Percentiles rank a stretch among this genome's conserved stretches.
These are phyloP conservation scores for Hygrocybe punicea DNA, from an alignment of 768 basidiomycete species.

Conservation along the genomic window DNA sequence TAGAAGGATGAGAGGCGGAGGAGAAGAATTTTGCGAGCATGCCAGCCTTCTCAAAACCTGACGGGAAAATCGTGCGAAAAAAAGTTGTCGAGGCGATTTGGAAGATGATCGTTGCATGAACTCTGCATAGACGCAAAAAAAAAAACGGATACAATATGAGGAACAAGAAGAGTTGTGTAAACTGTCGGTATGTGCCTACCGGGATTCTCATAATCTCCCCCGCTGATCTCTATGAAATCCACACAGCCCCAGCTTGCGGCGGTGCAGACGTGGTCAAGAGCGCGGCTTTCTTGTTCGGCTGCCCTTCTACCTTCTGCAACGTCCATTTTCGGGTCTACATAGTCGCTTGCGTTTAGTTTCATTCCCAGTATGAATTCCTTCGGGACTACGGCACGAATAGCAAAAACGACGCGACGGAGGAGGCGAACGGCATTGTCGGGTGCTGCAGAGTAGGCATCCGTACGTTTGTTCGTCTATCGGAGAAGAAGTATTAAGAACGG, in stretches of 20 bases:
- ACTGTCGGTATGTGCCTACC: too few relatives aligned
- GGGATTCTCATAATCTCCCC: too few relatives aligned
- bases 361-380: conserved; percentile 67
- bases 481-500: neutral
- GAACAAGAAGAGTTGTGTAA: too few relatives aligned
- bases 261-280: conserved; percentile 55
- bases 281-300: conserved; percentile 40
- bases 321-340: too few relatives aligned
- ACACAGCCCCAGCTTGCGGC: conserved; percentile 63
- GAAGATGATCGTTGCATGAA: conserved; percentile 36
- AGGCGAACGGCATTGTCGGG: conserved; percentile 45
- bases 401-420: too few relatives aligned
- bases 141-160: too few relatives aligned
- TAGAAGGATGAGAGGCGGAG: too few relatives aligned
- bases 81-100: conserved; percentile 55
- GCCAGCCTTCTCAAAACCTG: conserved; percentile 46
- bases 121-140: too few relatives aligned
- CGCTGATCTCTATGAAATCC: conserved; percentile 86
- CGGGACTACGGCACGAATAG: too few relatives aligned
- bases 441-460: conserved; percentile 54
- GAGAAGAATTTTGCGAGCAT: conserved; percentile 17
- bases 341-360: conserved; percentile 81
- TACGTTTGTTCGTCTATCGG: conserved; percentile 44
- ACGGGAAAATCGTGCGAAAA: conserved; percentile 68
- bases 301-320: too few relatives aligned